Evolutionary conservation across 768 basidiomycete species (phyloP).

Genomic region (Scleroderma bovista): DNA sequence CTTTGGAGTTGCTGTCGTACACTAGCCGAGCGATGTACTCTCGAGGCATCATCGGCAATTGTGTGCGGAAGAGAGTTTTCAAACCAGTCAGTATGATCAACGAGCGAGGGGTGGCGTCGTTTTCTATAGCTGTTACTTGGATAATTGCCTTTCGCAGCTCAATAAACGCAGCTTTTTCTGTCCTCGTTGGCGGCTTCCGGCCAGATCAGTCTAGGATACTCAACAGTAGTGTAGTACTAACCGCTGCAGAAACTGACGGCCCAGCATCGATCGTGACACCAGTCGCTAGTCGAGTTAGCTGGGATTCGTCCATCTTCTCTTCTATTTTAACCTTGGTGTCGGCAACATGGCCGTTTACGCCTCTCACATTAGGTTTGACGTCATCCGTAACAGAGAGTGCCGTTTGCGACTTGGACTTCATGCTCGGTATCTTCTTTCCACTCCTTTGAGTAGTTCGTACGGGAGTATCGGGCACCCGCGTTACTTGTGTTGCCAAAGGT

Average conservation of each 20-base stretch:
- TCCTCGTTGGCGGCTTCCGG: slow-evolving; percentile 46
- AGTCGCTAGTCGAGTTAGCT: slow-evolving; percentile 70
- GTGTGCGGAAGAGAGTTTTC: slow-evolving; percentile 95
- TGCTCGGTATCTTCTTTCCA: slow-evolving; percentile 53
- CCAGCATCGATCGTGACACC: slow-evolving; percentile 74
- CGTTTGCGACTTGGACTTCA: slow-evolving; percentile 55
- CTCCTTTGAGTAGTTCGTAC: slow-evolving; percentile 33
- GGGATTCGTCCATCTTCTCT: slow-evolving; percentile 74
- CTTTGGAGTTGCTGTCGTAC: slow-evolving; percentile 87
- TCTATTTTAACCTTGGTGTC: slow-evolving; percentile 62
- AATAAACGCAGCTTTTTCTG: slow-evolving; percentile 72
- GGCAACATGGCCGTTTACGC: slow-evolving; percentile 42
- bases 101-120: slow-evolving; percentile 71
- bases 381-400: slow-evolving; percentile 36
- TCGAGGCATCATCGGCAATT: slow-evolving; percentile 97
- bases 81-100: slow-evolving; percentile 87
- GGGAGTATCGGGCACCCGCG: slow-evolving; percentile 27
- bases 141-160: slow-evolving; percentile 85
- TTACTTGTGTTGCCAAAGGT: slow-evolving; percentile 49
- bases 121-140: slow-evolving; percentile 76
- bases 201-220: slow-evolving; percentile 1
- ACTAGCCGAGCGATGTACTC: slow-evolving; percentile 97
- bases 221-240: slow-evolving; percentile 27
- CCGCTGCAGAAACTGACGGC: slow-evolving; percentile 39
- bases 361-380: slow-evolving; percentile 34